A percentile compares a stretch with the other conserved stretches of the same genome.
phyloP scores from a whole-genome alignment of 2,329 filamentous ascomycete species.

The Trematosphaeria pertusa region DNA sequence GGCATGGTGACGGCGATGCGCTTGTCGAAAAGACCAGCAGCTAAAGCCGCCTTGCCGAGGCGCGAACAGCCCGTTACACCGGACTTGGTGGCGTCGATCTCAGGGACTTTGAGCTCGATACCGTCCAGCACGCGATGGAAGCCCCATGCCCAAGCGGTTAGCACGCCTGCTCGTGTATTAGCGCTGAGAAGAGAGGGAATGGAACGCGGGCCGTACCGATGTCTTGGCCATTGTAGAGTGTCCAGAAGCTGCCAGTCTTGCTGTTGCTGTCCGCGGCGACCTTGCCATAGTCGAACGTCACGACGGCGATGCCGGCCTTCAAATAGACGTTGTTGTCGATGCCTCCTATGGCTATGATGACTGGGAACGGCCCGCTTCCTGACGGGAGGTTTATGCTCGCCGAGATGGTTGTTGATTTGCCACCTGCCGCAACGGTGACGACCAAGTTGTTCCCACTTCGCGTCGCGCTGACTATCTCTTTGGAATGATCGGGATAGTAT shows the following conservation, averaged over 20 bases:
- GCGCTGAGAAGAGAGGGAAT: background rate
- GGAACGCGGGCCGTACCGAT: slow-evolving; percentile 48
- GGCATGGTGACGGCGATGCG: slow-evolving; percentile 48
- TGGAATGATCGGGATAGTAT: slow-evolving; percentile 58
- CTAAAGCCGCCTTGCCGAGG: slow-evolving; percentile 45
- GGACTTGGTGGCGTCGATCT: slow-evolving; percentile 42
- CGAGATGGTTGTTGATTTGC: slow-evolving; percentile 55
- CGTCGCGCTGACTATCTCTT: slow-evolving; percentile 57
- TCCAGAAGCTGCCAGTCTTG: slow-evolving; percentile 60
- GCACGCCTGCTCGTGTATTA: slow-evolving; percentile 31
- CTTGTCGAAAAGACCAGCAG: slow-evolving; percentile 44
- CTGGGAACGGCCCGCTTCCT: slow-evolving; percentile 50
- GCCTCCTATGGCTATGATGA: slow-evolving; percentile 60
- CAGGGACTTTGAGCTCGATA: slow-evolving; percentile 44
- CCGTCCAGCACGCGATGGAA: slow-evolving; percentile 48
- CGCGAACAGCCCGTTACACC: slow-evolving; percentile 48
- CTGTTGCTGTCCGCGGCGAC: slow-evolving; percentile 59
- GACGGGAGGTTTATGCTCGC: slow-evolving; percentile 53
- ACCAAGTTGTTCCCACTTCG: slow-evolving; percentile 54
- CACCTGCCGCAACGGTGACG: slow-evolving; percentile 52
- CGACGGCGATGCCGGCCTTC: slow-evolving; percentile 57
- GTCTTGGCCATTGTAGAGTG: slow-evolving; percentile 57
- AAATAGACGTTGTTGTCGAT: slow-evolving; percentile 58
- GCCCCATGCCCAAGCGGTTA: slow-evolving; percentile 50
- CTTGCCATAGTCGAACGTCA: slow-evolving; percentile 57